phyloP scores from a whole-genome alignment of 352 stramenopile genomes.

The Pythium dissimile region DNA sequence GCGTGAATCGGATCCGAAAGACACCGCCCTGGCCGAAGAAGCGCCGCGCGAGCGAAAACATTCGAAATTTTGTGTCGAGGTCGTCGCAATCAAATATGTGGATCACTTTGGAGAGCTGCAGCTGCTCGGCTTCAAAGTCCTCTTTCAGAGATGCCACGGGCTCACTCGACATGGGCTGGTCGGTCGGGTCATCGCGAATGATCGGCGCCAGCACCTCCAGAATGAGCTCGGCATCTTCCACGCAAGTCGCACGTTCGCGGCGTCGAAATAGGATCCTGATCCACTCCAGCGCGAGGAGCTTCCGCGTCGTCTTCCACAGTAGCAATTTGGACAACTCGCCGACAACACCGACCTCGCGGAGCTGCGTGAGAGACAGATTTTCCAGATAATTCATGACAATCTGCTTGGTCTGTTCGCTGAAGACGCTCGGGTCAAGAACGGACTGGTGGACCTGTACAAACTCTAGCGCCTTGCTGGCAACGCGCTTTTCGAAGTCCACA shows the following conservation, averaged over 20 bases:
- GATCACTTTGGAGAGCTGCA: slow-evolving; percentile 90
- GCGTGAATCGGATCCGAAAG: slow-evolving; percentile 87
- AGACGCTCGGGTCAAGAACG: neutral
- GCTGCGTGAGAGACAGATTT: slow-evolving; percentile 30
- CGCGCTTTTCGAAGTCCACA: slow-evolving; percentile 25
- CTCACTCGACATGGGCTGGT: slow-evolving; percentile 23
- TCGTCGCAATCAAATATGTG: slow-evolving; percentile 89
- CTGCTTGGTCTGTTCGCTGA: slow-evolving; percentile 10
- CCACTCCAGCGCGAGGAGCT: slow-evolving; percentile 46
- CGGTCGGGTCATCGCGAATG: slow-evolving; percentile 74
- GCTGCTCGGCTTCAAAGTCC: slow-evolving; percentile 85
- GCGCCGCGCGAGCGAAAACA: slow-evolving; percentile 64
- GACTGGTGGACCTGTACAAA: slow-evolving; percentile 25
- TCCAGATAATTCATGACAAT: slow-evolving; percentile 19
- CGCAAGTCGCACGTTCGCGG: slow-evolving; percentile 27
- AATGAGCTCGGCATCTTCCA: slow-evolving; percentile 46
- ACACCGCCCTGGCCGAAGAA: slow-evolving; percentile 83
- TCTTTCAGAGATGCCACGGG: slow-evolving; percentile 23
- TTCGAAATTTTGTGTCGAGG: slow-evolving; percentile 49
- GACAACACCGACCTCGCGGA: slow-evolving; percentile 36
- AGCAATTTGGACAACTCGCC: slow-evolving; percentile 38
- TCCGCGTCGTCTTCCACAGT: slow-evolving; percentile 54
- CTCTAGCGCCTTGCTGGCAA: slow-evolving; percentile 28
- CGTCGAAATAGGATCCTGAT: slow-evolving; percentile 43
- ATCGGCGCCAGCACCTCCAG: slow-evolving; percentile 87